These are phyloP conservation scores for Symbiodinium natans DNA, from an alignment of 73 alveolate genomes.

Conservation along the genomic window DNA sequence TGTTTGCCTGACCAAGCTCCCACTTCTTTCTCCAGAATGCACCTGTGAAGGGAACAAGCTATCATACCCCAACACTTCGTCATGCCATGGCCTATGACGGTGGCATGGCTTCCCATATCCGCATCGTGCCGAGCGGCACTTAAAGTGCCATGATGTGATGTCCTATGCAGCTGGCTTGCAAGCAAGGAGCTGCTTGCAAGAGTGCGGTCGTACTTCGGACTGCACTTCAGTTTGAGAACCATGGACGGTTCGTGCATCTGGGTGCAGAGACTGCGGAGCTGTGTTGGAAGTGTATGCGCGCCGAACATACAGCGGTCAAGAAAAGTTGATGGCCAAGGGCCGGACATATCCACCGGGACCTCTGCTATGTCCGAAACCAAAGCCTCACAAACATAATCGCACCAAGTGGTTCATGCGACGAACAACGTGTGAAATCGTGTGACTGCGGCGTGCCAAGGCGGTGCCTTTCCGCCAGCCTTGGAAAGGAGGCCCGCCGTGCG, in stretches of 20 bases:
- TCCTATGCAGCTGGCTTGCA: neutral
- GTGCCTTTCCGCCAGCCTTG: conserved; percentile 92
- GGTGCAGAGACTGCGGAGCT: neutral
- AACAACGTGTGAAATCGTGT: no score
- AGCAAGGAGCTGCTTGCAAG: conserved; percentile 54
- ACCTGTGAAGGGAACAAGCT: neutral
- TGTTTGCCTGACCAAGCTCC: conserved; percentile 89
- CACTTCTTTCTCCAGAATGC: conserved; percentile 85
- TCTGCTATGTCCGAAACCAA: conserved; percentile 76
- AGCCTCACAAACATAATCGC: neutral
- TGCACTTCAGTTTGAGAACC: conserved; percentile 73
- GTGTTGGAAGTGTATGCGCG: neutral
- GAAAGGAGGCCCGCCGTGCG: conserved; percentile 89
- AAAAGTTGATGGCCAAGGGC: neutral
- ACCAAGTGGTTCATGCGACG: neutral
- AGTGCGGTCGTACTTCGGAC: conserved; percentile 84
- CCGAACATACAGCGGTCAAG: neutral
- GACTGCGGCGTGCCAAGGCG: neutral
- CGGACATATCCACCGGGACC: conserved; percentile 78
- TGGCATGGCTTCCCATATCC: no score
- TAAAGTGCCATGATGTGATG: neutral
- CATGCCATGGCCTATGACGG: neutral
- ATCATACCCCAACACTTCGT: neutral
- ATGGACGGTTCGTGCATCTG: conserved; percentile 84
- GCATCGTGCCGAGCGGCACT: neutral